A percentile compares a stretch with the other conserved stretches of the same genome.
phyloP scores from a whole-genome alignment of 352 stramenopile species.

The Globisporangium spiculum region DNA sequence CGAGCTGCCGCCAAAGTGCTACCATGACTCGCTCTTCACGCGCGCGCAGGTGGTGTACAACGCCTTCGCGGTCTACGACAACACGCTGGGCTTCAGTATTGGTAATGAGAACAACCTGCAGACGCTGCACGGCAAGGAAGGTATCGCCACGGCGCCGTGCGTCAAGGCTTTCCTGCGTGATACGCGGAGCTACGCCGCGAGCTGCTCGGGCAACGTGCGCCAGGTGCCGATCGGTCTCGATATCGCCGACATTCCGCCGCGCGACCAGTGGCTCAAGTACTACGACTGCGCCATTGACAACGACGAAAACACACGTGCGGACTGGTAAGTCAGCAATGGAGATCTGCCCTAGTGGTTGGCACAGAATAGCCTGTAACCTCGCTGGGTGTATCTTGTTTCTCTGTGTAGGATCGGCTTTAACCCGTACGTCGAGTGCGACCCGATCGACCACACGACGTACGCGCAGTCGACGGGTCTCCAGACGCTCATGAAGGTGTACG shows the following conservation, averaged over 20 bases:
- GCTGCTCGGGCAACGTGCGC: constrained; percentile 30
- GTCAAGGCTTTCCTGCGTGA: constrained; percentile 57
- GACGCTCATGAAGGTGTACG: constrained; percentile 48
- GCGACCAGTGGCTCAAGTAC: constrained; percentile 38
- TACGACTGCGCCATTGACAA: constrained; percentile 33
- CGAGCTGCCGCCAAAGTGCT: constrained; percentile 21
- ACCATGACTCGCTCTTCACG: constrained; percentile 28
- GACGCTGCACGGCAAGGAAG: not conserved
- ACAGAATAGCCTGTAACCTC: no score
- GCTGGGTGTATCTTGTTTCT: constrained; percentile 36
- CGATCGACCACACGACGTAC: constrained; percentile 32
- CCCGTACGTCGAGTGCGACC: constrained; percentile 58
- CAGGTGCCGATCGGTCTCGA: constrained; percentile 48
- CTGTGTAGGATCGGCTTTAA: constrained; percentile 44
- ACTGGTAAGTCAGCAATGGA: constrained; percentile 15
- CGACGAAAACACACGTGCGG: constrained; percentile 41
- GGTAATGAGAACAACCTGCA: constrained; percentile 53
- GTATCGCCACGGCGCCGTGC: constrained; percentile 27
- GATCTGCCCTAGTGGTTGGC: no score
- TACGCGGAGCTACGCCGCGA: constrained; percentile 36
- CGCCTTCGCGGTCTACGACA: constrained; percentile 60
- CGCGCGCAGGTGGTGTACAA: constrained; percentile 50
- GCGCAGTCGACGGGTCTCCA: constrained; percentile 37
- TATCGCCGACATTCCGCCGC: constrained; percentile 40
- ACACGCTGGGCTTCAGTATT: constrained; percentile 44